These are phyloP conservation scores for Tuctoria greenei DNA, from an alignment of 176 grass and related monocot species.

Conservation along the genomic window DNA sequence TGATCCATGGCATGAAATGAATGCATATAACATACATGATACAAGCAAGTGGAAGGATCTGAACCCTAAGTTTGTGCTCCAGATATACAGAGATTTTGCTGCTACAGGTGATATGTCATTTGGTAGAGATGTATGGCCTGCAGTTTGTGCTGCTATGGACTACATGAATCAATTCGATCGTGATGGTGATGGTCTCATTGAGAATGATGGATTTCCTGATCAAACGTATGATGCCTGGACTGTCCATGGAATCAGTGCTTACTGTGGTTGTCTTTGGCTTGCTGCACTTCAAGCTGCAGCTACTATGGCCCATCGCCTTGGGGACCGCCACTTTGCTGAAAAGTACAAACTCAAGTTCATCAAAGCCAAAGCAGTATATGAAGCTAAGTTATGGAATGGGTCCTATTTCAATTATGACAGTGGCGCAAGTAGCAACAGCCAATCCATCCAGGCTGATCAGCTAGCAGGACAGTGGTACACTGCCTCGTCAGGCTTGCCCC, in stretches of 20 bases:
- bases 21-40: constrained; percentile 95
- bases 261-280: constrained; percentile 90
- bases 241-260: constrained; percentile 88
- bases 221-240: constrained; percentile 99
- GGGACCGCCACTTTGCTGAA: constrained; percentile 66
- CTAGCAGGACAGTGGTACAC: constrained; percentile 90
- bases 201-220: constrained; percentile 99
- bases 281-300: constrained; percentile 94
- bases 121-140: constrained; percentile 81
- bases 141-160: constrained; percentile 81
- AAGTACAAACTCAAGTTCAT: constrained; percentile 89
- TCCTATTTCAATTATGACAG: constrained; percentile 98
- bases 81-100: constrained; percentile 92
- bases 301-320: constrained; percentile 84
- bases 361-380: constrained; percentile 82
- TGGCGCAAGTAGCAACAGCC: constrained; percentile 75
- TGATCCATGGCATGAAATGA: constrained; percentile 99
- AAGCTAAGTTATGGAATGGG: constrained; percentile 89
- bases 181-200: constrained; percentile 76
- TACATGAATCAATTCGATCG: constrained; percentile 95
- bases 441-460: constrained; percentile 94
- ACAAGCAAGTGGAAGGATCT: constrained; percentile 99
- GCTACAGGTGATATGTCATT: constrained; percentile 87
- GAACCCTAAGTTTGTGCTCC: constrained; percentile 96
- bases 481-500: constrained; percentile 75